Evolutionary conservation across 2,329 filamentous ascomycete species (phyloP), one percentile per base, ranked within the genome.

Genomic region (Xylariaceae sp.): DNA sequence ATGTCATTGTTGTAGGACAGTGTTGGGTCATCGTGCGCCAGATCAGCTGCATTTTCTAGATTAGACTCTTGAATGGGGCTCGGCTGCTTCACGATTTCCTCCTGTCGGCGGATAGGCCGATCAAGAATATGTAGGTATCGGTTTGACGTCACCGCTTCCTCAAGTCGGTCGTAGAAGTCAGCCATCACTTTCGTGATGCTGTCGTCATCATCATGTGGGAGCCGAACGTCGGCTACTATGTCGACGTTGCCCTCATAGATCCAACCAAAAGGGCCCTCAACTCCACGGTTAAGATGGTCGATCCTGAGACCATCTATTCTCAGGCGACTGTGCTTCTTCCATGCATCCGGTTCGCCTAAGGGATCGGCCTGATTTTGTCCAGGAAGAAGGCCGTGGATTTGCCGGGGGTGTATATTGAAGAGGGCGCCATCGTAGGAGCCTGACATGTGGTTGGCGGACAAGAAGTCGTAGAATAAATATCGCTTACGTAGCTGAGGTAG

Each of bases 171-270:
- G 71, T 97, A 97, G 65, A 99, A 91, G 68, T 96, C 91, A n/a
- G 88, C 86, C 81, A 99, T 88, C 45, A 96, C 91, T 70, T 96
- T 96, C 29, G 87, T 87, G 53, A 99, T 86, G 60, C 91, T 89
- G 59, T 92, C 91, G 56, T 95, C 89, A 41, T 84, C 83, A 52
- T 97, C 94, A 34, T 85, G 84, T 0, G 94, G 94, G 58, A 99
- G 89, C 84, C 96, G 92, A 61, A 99, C 85, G 66, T 99, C 94
- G 5, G 94, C 88, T 11, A 97, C 86, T 58, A 99, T 96, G 68
- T 99, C 94, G 41, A 99, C 91, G 59, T 94, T 95, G 35, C 94
- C 94, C 72, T 97, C 90, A 62, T 95, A 88, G 51, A 99, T 99
- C 94, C 94, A 99, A 3, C 90, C 91, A 70, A 99, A 96, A 0